Conservation (phyloP, 306 rosid species). For the Psophocarpus tetragonolobus region DNA sequence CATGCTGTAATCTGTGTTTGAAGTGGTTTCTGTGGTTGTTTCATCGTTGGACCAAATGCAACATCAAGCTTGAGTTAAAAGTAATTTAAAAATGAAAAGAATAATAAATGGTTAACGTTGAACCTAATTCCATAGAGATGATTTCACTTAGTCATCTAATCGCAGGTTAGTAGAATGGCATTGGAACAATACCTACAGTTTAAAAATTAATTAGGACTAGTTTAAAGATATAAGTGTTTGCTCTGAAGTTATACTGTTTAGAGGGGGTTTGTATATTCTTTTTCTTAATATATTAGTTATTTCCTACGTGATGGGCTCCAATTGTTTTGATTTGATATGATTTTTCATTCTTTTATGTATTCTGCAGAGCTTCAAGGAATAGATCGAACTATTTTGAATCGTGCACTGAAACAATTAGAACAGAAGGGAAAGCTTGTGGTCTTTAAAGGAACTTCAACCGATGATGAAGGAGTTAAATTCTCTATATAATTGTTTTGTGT, state of each 20-base stretch:
- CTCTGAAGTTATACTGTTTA: background rate
- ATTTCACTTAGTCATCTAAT: background rate
- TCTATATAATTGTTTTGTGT: constrained; percentile 42
- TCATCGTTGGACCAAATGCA: background rate
- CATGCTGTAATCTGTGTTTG: background rate
- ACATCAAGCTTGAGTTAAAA: background rate
- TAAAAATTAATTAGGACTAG: background rate
- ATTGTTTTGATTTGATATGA: constrained; percentile 18
- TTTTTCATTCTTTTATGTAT: constrained; percentile 30
- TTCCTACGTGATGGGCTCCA: background rate
- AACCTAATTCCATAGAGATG: background rate
- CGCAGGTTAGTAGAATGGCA: background rate
- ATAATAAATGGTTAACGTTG: background rate
- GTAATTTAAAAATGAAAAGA: background rate
- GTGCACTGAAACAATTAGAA: constrained; percentile 78
- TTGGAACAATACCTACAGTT: background rate
- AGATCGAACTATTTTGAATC: constrained; percentile 72
- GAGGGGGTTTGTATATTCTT: background rate
- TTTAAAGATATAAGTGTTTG: background rate
- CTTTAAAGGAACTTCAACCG: constrained; percentile 92
- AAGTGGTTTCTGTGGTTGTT: background rate
- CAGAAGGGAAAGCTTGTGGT: constrained; percentile 95
- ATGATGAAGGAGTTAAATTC: constrained; percentile 91
- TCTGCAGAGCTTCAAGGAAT: constrained; percentile 79
- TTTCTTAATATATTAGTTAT: background rate